Evolutionary conservation across 495 filamentous ascomycete species (phyloP).

Genomic region (Xylaria nigripes): DNA sequence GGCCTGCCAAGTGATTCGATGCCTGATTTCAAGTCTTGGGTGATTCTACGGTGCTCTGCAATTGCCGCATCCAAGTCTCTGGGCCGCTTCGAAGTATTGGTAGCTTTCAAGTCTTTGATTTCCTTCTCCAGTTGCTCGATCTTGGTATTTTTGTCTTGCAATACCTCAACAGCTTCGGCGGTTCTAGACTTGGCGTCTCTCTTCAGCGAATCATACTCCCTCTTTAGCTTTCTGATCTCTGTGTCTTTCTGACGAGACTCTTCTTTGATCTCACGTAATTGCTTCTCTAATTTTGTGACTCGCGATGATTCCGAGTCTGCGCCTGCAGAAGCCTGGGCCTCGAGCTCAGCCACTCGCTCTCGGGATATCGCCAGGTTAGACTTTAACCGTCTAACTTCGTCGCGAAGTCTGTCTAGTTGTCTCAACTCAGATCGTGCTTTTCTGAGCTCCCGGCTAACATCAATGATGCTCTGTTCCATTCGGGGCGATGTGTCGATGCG

Average conservation of each 20-base stretch:
- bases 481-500: slow-evolving; percentile 29
- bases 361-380: slow-evolving; percentile 40
- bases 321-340: slow-evolving; percentile 40
- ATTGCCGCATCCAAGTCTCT: slow-evolving; percentile 13
- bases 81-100: slow-evolving; percentile 12
- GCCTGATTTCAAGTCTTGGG: slow-evolving; percentile 15
- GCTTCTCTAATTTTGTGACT: slow-evolving; percentile 36
- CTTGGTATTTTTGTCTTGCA: slow-evolving; percentile 59
- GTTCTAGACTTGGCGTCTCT: slow-evolving; percentile 51
- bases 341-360: slow-evolving; percentile 33
- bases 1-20: slow-evolving; percentile 22
- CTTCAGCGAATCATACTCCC: slow-evolving; percentile 48
- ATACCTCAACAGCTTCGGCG: slow-evolving; percentile 45
- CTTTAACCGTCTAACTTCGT: slow-evolving; percentile 41
- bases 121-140: slow-evolving; percentile 53
- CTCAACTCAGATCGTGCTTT: slow-evolving; percentile 41
- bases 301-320: slow-evolving; percentile 29
- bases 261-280: slow-evolving; percentile 31
- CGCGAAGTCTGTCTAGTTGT: slow-evolving; percentile 40
- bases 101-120: slow-evolving; percentile 35
- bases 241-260: slow-evolving; percentile 38
- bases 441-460: slow-evolving; percentile 39
- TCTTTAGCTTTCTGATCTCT: slow-evolving; percentile 46
- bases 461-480: slow-evolving; percentile 39
- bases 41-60: slow-evolving; percentile 10